Conservation (phyloP, 495 filamentous ascomycete genomes). For the Staphylotrichum tortipilum region DNA sequence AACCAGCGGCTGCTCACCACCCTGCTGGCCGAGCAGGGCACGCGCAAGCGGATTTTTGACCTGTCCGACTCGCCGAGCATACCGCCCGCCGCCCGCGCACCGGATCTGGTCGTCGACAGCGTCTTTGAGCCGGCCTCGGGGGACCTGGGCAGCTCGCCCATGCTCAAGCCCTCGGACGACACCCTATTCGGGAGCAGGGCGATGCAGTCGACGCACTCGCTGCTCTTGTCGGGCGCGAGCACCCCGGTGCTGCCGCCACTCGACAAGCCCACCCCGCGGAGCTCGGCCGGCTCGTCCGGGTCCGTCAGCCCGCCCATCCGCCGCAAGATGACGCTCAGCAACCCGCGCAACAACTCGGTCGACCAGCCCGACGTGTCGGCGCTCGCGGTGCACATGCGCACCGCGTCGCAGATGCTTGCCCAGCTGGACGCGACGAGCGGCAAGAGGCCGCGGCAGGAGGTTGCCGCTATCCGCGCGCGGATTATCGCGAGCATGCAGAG, state of each 20-base stretch:
- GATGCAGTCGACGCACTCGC: constrained; percentile 24
- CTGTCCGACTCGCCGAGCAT: constrained; percentile 37
- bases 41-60: constrained; percentile 58
- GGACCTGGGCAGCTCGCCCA: constrained; percentile 59
- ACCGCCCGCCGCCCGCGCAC: constrained; percentile 23
- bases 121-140: constrained; percentile 67
- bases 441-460: constrained; percentile 61
- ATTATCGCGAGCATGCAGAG: constrained; percentile 79
- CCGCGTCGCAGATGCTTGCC: constrained; percentile 69
- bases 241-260: constrained; percentile 41
- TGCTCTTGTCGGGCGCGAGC: constrained; percentile 47
- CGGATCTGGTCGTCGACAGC: constrained; percentile 50
- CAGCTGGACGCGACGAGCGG: constrained; percentile 64
- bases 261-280: constrained; percentile 50
- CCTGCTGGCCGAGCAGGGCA: constrained; percentile 53
- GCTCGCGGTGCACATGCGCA: constrained; percentile 69
- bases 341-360: constrained; percentile 31
- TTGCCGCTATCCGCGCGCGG: constrained; percentile 64
- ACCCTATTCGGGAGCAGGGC: constrained; percentile 17
- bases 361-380: constrained; percentile 66
- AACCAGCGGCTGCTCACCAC: constrained; percentile 54
- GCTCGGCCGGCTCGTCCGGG: constrained; percentile 48
- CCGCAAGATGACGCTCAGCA: constrained; percentile 41
- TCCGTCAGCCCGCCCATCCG: constrained; percentile 49
- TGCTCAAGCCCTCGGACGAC: constrained; percentile 48